Conservation (phyloP, 768 basidiomycete species). For the Mycena alexandri region DNA sequence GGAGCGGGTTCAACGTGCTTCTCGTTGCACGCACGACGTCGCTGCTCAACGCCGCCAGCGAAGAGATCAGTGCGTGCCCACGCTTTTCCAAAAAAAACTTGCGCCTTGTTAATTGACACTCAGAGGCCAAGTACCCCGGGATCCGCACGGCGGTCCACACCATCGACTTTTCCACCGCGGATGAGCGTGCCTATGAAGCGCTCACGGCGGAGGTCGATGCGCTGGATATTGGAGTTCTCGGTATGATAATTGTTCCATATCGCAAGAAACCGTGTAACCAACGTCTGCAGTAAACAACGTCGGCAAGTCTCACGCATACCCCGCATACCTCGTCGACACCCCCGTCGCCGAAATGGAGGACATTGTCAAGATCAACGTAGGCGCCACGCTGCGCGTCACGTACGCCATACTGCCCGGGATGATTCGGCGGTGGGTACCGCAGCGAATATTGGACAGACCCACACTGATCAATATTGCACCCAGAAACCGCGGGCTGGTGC, state of each 20-base stretch:
- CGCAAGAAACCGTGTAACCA: not conserved
- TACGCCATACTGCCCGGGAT: constrained; percentile 85
- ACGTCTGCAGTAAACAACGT: constrained; percentile 88
- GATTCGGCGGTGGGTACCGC: constrained; percentile 69
- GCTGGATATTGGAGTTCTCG: constrained; percentile 83
- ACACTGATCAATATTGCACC: constrained; percentile 11
- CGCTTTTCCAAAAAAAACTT: constrained; percentile 48
- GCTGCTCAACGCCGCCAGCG: constrained; percentile 72
- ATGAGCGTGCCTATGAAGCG: constrained; percentile 63
- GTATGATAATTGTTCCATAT: constrained; percentile 54
- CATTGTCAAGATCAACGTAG: constrained; percentile 89
- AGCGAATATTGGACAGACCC: not conserved
- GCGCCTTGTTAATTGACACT: constrained; percentile 41
- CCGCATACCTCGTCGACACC: constrained; percentile 88
- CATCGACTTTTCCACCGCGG: constrained; percentile 80
- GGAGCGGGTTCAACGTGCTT: constrained; percentile 88
- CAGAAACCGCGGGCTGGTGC: constrained; percentile 87
- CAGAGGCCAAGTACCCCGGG: constrained; percentile 51
- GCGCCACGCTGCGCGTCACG: constrained; percentile 85
- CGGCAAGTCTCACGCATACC: constrained; percentile 92
- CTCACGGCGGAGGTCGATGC: constrained; percentile 60
- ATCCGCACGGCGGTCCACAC: constrained; percentile 74
- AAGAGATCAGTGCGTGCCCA: constrained; percentile 76
- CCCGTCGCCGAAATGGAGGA: constrained; percentile 81
- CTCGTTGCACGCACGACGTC: constrained; percentile 82